These are phyloP conservation scores for Borovskyia barvae DNA, from an alignment of 208 protist genomes.

Conservation along the genomic window DNA sequence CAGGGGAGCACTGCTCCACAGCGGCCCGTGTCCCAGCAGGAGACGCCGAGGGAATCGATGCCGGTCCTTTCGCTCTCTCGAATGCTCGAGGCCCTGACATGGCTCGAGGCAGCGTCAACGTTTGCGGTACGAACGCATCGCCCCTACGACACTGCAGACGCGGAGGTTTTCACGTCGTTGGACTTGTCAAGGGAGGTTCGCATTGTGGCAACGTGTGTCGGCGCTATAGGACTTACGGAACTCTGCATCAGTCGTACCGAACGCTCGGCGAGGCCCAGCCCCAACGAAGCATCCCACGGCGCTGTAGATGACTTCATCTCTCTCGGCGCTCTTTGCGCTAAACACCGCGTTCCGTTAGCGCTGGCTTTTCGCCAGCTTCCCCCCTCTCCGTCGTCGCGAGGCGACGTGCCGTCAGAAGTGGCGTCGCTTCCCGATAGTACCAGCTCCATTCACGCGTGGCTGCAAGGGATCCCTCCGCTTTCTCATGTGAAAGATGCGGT, in stretches of 20 bases:
- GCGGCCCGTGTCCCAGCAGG: not conserved
- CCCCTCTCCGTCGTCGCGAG: not conserved
- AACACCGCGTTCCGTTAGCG: slow-evolving; percentile 58
- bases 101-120: slow-evolving; percentile 81
- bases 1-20: no score
- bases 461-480: slow-evolving; percentile 7
- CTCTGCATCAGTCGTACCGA: not conserved
- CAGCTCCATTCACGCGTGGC: slow-evolving; percentile 2
- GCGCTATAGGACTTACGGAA: not conserved
- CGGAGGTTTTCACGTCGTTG: slow-evolving; percentile 56
- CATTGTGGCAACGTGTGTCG: slow-evolving; percentile 38
- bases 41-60: not conserved
- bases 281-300: not conserved
- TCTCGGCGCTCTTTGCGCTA: slow-evolving; percentile 59
- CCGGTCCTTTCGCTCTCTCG: slow-evolving; percentile 30
- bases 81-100: slow-evolving; percentile 77
- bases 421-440: not conserved
- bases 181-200: slow-evolving; percentile 59
- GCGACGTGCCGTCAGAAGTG: not conserved
- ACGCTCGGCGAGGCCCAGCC: not conserved
- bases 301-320: slow-evolving; percentile 51
- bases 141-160: slow-evolving; percentile 47
- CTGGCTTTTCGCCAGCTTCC: slow-evolving; percentile 27
- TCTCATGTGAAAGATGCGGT: slow-evolving; percentile 29
- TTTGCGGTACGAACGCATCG: slow-evolving; percentile 70